These are phyloP conservation scores for Senna tora DNA, from an alignment of 306 rosid genomes.

Conservation along the genomic window DNA sequence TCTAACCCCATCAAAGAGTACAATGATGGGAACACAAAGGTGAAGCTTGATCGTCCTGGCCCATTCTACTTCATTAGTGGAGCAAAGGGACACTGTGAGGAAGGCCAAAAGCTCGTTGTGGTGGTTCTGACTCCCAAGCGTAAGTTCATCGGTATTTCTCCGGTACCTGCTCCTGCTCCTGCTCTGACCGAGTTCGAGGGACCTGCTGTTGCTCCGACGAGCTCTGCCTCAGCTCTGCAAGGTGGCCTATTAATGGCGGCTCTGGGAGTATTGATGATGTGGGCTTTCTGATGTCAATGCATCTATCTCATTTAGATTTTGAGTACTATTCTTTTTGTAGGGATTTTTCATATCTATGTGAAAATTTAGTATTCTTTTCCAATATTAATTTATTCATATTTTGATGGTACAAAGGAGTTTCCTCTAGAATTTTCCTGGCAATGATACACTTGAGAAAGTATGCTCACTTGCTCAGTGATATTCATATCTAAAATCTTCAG, in stretches of 20 bases:
- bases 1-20: slow-evolving; percentile 51
- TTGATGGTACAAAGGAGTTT: not conserved
- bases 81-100: slow-evolving; percentile 70
- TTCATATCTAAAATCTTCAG: not conserved
- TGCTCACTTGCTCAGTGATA: too few relatives aligned
- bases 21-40: slow-evolving; percentile 72
- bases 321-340: slow-evolving; percentile 11
- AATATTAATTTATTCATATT: slow-evolving; percentile 3
- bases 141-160: slow-evolving; percentile 47
- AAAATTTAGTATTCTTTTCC: not conserved
- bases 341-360: slow-evolving; percentile 1
- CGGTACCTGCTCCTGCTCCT: slow-evolving; percentile 66
- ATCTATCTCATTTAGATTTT: not conserved
- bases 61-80: slow-evolving; percentile 88
- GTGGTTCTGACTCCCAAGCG: slow-evolving; percentile 72
- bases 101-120: slow-evolving; percentile 75
- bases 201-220: slow-evolving; percentile 86
- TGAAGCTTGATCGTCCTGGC: slow-evolving; percentile 66
- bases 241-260: slow-evolving; percentile 44
- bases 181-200: slow-evolving; percentile 45
- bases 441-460: not conserved
- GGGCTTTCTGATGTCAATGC: slow-evolving; percentile 46
- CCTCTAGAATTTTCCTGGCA: not conserved
- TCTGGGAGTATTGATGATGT: slow-evolving; percentile 49
- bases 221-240: slow-evolving; percentile 51